Conservation (phyloP, 179 eudicot genomes). For the Pouteria campechiana region DNA sequence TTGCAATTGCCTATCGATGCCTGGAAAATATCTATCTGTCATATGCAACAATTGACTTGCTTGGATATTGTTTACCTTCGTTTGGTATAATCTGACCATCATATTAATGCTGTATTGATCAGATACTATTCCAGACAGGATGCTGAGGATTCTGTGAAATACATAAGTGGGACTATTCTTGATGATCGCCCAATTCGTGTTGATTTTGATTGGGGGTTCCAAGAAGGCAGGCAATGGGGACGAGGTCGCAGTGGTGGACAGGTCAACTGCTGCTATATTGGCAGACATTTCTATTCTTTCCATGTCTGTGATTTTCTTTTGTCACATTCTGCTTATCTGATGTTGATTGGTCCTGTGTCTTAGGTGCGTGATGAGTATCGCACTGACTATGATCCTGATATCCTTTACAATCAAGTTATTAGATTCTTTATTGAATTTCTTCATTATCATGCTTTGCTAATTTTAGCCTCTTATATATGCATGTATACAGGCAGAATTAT, state of each 20-base stretch:
- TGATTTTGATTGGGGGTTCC: slow-evolving; percentile 99
- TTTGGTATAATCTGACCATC: too few relatives aligned
- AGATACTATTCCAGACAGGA: slow-evolving; percentile 92
- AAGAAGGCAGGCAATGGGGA: slow-evolving; percentile 99
- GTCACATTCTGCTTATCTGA: background rate
- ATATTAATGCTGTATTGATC: slow-evolving; percentile 7
- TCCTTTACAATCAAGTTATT: slow-evolving; percentile 43
- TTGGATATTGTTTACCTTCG: too few relatives aligned
- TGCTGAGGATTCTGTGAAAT: slow-evolving; percentile 87
- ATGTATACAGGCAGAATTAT: too few relatives aligned
- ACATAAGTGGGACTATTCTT: slow-evolving; percentile 91
- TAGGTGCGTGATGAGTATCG: slow-evolving; percentile 99
- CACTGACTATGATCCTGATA: slow-evolving; percentile 98
- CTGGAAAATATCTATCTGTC: too few relatives aligned
- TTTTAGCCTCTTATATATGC: too few relatives aligned
- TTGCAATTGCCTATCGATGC: too few relatives aligned
- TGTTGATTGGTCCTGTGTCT: slow-evolving; percentile 4
- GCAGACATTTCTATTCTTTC: slow-evolving; percentile 2
- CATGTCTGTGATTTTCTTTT: slow-evolving; percentile 7
- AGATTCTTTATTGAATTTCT: background rate
- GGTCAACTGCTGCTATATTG: slow-evolving; percentile 24
- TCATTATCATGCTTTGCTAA: background rate
- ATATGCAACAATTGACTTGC: too few relatives aligned
- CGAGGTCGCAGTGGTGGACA: slow-evolving; percentile 99
- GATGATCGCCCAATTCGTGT: slow-evolving; percentile 98